Evolutionary conservation across 192 early-diverging fungal genomes (phyloP), one percentile per base, ranked within the genome.

Genomic region (Podila horticola): DNA sequence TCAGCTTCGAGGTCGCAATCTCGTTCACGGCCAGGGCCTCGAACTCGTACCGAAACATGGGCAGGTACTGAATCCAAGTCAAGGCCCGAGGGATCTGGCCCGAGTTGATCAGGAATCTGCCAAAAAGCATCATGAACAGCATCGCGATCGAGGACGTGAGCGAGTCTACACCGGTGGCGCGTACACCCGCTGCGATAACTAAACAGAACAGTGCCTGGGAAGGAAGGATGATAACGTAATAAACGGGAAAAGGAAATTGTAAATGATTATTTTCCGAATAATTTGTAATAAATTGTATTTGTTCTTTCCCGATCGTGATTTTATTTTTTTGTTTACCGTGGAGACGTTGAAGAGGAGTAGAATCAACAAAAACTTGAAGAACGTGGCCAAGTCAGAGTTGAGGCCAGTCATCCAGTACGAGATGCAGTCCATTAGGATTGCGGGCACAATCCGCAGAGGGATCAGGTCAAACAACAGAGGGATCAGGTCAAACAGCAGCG

Each of bases 91-190:
- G 91, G 45, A 93, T 91, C 7, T 88, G 87, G 58, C 90, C 90
- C 74, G 91, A 86, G 71, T 93, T 93, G 64, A 94, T 82, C 41
- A 94, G 63, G 51, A 93, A 89, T 0, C 93, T 92, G 7, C 92
- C 89, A 83, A 94, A 93, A 45, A 94, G 73, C 93, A 94, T 93
- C 65, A 91, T 87, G 74, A 94, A 94, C 26, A 93, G 83, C 62
- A 92, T 89, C 13, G 84, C 69, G 19, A 94, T 87, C 22, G 87
- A 85, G 0, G 88, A 89, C 0, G 89, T 86, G 26, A 93, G 75
- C 20, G 85, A 91, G 5, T 89, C 90, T 0, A 88, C 89, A 6
- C 90, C 89, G 0, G 89, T 62, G 52, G 88, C 88, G 34, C 72
- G 74, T 57, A 94, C 86, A 19, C 84, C 85, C 12, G 86, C 85